phyloP scores from a whole-genome alignment of 2,329 filamentous ascomycete species.

The Leptographium lundbergii region DNA sequence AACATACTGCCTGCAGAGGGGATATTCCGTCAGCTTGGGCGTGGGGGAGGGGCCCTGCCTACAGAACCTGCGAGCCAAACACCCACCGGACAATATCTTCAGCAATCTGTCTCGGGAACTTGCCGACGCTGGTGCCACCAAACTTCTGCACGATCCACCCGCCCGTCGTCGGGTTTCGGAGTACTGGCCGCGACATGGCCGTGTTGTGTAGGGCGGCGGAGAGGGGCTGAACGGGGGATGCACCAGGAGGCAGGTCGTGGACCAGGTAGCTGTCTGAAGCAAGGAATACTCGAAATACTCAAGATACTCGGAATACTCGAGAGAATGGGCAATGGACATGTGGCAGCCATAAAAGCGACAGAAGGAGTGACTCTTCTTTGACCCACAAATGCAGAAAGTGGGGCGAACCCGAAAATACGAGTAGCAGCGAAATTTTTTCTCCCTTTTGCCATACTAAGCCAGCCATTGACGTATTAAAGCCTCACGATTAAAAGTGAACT shows the following conservation, averaged over 20 bases:
- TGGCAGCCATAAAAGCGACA: background rate
- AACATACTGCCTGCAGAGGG: constrained; percentile 8
- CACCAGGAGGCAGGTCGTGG: background rate
- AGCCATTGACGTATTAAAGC: background rate
- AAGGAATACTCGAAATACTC: too few relatives aligned
- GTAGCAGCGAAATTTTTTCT: background rate
- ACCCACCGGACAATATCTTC: constrained; percentile 14
- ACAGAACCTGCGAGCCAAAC: too few relatives aligned
- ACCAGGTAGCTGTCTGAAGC: background rate
- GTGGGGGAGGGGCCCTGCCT: too few relatives aligned
- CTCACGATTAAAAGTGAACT: background rate
- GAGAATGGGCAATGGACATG: background rate
- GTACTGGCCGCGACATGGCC: constrained; percentile 8
- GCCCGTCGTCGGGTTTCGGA: constrained; percentile 6
- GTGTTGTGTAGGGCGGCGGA: background rate
- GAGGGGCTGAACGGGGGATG: background rate
- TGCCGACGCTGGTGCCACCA: constrained; percentile 46
- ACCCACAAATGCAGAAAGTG: background rate
- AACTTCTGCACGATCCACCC: constrained; percentile 49
- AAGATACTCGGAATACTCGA: too few relatives aligned
- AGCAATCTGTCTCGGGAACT: constrained; percentile 32
- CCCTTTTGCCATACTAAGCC: background rate
- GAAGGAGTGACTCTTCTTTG: background rate
- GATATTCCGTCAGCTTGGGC: background rate
- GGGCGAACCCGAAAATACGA: background rate